These are phyloP conservation scores for Saccharomyces hybrid DNA, from an alignment of 1,139 yeast species.

Conservation along the genomic window DNA sequence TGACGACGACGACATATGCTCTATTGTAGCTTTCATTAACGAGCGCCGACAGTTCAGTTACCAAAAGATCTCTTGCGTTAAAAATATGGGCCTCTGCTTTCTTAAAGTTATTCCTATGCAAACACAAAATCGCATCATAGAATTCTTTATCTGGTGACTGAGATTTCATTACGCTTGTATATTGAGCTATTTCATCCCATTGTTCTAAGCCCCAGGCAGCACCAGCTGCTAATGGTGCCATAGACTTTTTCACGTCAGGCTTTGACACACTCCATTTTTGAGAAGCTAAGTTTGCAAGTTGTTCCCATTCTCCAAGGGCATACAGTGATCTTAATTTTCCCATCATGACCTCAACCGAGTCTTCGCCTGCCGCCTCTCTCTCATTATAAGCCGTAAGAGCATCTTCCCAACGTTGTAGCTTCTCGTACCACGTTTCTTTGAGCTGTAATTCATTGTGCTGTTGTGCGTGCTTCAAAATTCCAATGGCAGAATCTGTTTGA, in stretches of 20 bases:
- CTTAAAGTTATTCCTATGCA: constrained; percentile 79
- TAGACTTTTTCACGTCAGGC: constrained; percentile 68
- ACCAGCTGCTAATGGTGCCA: constrained; percentile 97
- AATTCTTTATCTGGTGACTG: constrained; percentile 94
- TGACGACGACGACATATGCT: constrained; percentile 92
- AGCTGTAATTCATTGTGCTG: constrained; percentile 85
- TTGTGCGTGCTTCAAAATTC: constrained; percentile 92
- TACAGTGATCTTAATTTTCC: constrained; percentile 97
- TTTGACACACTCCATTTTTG: constrained; percentile 75
- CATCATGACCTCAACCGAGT: constrained; percentile 69
- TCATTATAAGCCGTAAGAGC: constrained; percentile 85
- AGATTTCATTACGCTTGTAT: constrained; percentile 78
- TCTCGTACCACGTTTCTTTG: constrained; percentile 96
- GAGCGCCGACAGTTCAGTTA: constrained; percentile 88
- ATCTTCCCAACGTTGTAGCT: constrained; percentile 95
- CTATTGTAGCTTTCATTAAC: constrained; percentile 94
- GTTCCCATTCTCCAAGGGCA: constrained; percentile 98
- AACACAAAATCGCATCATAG: constrained; percentile 78
- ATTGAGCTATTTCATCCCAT: constrained; percentile 94
- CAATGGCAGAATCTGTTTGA: constrained; percentile 96
- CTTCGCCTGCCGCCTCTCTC: constrained; percentile 47
- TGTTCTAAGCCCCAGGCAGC: constrained; percentile 99
- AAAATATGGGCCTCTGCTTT: constrained; percentile 74
- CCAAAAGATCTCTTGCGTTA: constrained; percentile 79
- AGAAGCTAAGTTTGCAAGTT: constrained; percentile 74